These are phyloP conservation scores for Aspergillus fijiensis DNA, from an alignment of 2,329 filamentous ascomycete genomes.

Conservation along the genomic window DNA sequence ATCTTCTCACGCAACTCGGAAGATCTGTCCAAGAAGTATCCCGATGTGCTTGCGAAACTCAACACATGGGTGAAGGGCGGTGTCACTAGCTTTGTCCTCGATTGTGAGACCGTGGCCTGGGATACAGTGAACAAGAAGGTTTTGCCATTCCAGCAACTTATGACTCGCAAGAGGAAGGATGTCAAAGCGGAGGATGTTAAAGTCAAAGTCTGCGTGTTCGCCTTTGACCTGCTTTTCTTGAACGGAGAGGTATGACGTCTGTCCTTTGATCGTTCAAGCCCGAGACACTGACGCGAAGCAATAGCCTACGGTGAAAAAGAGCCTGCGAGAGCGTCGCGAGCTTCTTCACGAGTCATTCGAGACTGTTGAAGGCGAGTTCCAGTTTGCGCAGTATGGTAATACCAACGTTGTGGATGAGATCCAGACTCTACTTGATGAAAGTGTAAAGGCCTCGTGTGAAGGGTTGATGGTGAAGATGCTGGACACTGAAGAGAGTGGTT, in stretches of 20 bases:
- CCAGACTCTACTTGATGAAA: conserved; percentile 86
- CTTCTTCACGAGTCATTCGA: conserved; percentile 71
- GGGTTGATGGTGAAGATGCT: conserved; percentile 99
- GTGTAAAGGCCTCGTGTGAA: conserved; percentile 92
- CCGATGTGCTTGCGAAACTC: conserved; percentile 87
- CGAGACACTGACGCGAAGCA: conserved; percentile 11
- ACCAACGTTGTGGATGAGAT: conserved; percentile 91
- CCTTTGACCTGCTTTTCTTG: conserved; percentile 89
- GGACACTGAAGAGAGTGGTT: conserved; percentile 86
- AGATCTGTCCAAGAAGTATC: conserved; percentile 95
- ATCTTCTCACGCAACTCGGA: conserved; percentile 98
- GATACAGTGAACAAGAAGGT: conserved; percentile 94
- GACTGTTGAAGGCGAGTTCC: conserved; percentile 83
- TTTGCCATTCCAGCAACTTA: conserved; percentile 92
- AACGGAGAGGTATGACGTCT: conserved; percentile 67
- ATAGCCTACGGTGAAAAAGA: conserved; percentile 75
- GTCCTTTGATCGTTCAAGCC: background rate
- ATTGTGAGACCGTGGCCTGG: conserved; percentile 98
- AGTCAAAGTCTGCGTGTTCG: conserved; percentile 95
- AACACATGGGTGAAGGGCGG: conserved; percentile 84
- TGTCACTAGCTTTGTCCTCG: conserved; percentile 94
- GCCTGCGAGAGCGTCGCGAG: conserved; percentile 78
- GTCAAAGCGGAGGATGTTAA: conserved; percentile 94
- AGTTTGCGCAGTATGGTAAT: conserved; percentile 83
- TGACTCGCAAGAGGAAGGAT: conserved; percentile 97